Evolutionary conservation across 495 filamentous ascomycete genomes (phyloP), one percentile per base, ranked within the genome.

Genomic region (Podospora sp.): DNA sequence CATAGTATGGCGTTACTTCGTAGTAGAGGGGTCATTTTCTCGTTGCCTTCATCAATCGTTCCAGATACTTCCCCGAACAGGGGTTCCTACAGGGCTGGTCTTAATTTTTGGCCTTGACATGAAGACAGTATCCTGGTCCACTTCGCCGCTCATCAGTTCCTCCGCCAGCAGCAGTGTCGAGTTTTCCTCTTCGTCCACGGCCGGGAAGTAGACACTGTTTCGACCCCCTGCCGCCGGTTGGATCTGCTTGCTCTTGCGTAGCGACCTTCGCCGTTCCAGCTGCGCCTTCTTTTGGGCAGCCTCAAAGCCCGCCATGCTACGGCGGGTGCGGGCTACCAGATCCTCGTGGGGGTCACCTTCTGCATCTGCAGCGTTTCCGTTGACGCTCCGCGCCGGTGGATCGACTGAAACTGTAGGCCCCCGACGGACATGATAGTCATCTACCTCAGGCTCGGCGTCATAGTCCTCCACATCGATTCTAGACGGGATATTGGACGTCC

Each of bases 101-200:
- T 88, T 90, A 63, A 97, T 84, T 68, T 89, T 90, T 1, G 93
- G 93, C 67, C 93, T 77, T 49, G 91, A 92, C 78, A 88, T 93
- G 78, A 97, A 97, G 0, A 97, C 89, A 60, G 89, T 91, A 58
- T 91, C 89, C 73, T 95, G 93, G 69, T 94, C 92, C 65, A 91
- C 90, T 18, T 89, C 86, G n/a, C 67, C 75, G 22, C 40, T 72
- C 40, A 76, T 60, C 66, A 76, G 50, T 67, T 75, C 74, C 67
- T 76, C 76, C 9, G 69, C 68, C 24, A 76, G 40, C 59, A 76
- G 16, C 64, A 66, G 27, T 60, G 65, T 80, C 29, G 66, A 70
- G 46, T 73, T 70, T 73, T 74, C 66, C 24, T 82, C 79, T 66
- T 81, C 80, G 6, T 80, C 76, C 53, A 78, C 69, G 18, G 71